Evolutionary conservation across 345 rosid species (phyloP), one percentile per base, ranked within the genome.

Genomic region (Dovyalis caffra): DNA sequence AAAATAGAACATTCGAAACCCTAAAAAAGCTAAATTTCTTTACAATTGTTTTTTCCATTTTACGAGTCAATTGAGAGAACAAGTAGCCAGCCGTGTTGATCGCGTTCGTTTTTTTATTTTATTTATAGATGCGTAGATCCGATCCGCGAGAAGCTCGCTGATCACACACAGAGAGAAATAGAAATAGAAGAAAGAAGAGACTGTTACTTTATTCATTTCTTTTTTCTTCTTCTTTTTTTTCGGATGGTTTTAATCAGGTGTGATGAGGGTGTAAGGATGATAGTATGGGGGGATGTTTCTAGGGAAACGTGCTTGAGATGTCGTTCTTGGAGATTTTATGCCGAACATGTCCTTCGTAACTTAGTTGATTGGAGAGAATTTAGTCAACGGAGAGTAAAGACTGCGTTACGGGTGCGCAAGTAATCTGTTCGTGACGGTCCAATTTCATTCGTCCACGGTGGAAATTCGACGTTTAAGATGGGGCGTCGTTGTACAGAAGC

Each of bases 131-230:
- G 64, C 79, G 77, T 74, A 82, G 93, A 91, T 89, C 91, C 90
- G 91, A 91, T 88, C 90, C 86, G 79, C 9, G 76, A 84, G 75
- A 80, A 71, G 77, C 81, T 72, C 84, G 79, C 33, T 86, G 88
- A 85, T 90, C 85, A 71, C 77, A 58, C 8, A 47, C 6, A 18
- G 9, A 33, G 38, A 25, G 25, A 33, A 3, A 60, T 34, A 43
- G 74, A 71, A 78, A 79, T 78, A 77, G 83, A 77, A 62, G 60
- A 26, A n/a, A n/a, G n/a, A n/a, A n/a, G n/a, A n/a, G n/a, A n/a
- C n/a, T n/a, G n/a, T 38, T 71, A 23, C 66, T 2, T 2, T 20
- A 7, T 57, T 65, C 20, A 20, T 28, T 32, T 5, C 9, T 18
- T 32, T n/a, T 34, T 18, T n/a, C 35, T 31, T 25, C 5, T 26